A percentile compares a stretch with the other conserved stretches of the same genome.
Conservation (phyloP, 2,329 filamentous ascomycete genomes). For the Alternaria viburni region DNA sequence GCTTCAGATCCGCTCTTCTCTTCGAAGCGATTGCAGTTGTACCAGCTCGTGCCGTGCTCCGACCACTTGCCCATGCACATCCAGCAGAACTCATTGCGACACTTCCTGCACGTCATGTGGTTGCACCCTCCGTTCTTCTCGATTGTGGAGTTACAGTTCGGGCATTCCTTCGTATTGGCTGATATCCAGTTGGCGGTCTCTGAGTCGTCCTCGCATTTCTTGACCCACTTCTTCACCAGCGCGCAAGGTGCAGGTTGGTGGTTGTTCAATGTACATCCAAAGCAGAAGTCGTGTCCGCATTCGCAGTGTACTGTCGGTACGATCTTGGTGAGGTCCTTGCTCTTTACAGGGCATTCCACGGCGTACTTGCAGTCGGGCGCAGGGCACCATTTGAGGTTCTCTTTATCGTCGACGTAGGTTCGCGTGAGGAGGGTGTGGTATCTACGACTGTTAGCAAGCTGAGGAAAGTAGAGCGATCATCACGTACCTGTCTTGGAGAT, state of each 20-base stretch:
- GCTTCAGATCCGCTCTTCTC: slow-evolving; percentile 94
- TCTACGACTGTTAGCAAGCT: slow-evolving; percentile 51
- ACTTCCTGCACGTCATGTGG: slow-evolving; percentile 97
- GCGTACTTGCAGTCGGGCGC: slow-evolving; percentile 97
- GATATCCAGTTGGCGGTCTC: slow-evolving; percentile 99
- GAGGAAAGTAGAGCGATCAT: neutral
- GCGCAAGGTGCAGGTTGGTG: slow-evolving; percentile 93
- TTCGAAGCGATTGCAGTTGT: slow-evolving; percentile 97
- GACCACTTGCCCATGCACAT: slow-evolving; percentile 99
- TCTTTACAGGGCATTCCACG: slow-evolving; percentile 85
- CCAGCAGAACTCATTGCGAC: slow-evolving; percentile 98
- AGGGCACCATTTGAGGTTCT: slow-evolving; percentile 95
- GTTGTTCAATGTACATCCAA: slow-evolving; percentile 87
- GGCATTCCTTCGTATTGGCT: slow-evolving; percentile 97
- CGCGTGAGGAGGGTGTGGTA: slow-evolving; percentile 88
- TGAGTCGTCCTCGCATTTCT: slow-evolving; percentile 97
- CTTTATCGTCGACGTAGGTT: slow-evolving; percentile 97
- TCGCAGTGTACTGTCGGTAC: slow-evolving; percentile 89
- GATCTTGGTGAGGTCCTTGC: slow-evolving; percentile 80
- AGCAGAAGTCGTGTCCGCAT: slow-evolving; percentile 90
- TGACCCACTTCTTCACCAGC: slow-evolving; percentile 92
- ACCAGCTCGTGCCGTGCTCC: slow-evolving; percentile 98
- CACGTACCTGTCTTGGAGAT: slow-evolving; percentile 62
- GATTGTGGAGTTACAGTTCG: slow-evolving; percentile 93
- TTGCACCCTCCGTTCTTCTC: slow-evolving; percentile 99